phyloP scores from a whole-genome alignment of 192 early-diverging fungal genomes.

The Dispira parvispora region DNA sequence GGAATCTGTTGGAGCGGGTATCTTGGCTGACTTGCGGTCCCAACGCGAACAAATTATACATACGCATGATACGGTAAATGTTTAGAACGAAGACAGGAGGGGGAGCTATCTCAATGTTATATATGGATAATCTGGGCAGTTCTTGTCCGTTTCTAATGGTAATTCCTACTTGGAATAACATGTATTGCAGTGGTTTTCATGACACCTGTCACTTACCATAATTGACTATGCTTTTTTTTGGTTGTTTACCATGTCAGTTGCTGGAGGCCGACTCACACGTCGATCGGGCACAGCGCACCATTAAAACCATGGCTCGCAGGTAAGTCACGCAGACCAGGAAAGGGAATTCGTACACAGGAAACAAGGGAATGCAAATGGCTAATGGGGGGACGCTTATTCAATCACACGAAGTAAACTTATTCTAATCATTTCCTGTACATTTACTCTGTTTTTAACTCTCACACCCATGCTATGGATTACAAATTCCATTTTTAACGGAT shows the following conservation, averaged over 20 bases:
- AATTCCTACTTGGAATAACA: too few relatives aligned
- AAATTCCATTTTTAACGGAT: not conserved
- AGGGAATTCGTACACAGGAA: too few relatives aligned
- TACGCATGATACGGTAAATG: constrained; percentile 61
- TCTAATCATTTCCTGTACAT: too few relatives aligned
- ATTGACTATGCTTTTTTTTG: not conserved
- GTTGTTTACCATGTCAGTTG: constrained; percentile 25
- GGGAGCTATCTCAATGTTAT: constrained; percentile 11
- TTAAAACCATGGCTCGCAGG: constrained; percentile 60
- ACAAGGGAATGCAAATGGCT: too few relatives aligned
- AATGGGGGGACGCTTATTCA: too few relatives aligned
- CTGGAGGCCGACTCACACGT: constrained; percentile 60
- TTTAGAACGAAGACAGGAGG: constrained; percentile 15
- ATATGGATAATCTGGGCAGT: too few relatives aligned
- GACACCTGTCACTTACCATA: too few relatives aligned
- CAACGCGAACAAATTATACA: constrained; percentile 84
- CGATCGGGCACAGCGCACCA: constrained; percentile 41
- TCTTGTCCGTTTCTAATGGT: too few relatives aligned
- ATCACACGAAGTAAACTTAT: too few relatives aligned
- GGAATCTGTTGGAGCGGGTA: constrained; percentile 69
- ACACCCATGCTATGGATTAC: not conserved
- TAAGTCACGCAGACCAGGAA: constrained; percentile 17
- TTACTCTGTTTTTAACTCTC: not conserved
- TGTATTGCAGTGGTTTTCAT: too few relatives aligned
- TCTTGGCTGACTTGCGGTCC: constrained; percentile 60